phyloP scores from a whole-genome alignment of 192 early-diverging fungal species.

The Paraglomus occultum region DNA sequence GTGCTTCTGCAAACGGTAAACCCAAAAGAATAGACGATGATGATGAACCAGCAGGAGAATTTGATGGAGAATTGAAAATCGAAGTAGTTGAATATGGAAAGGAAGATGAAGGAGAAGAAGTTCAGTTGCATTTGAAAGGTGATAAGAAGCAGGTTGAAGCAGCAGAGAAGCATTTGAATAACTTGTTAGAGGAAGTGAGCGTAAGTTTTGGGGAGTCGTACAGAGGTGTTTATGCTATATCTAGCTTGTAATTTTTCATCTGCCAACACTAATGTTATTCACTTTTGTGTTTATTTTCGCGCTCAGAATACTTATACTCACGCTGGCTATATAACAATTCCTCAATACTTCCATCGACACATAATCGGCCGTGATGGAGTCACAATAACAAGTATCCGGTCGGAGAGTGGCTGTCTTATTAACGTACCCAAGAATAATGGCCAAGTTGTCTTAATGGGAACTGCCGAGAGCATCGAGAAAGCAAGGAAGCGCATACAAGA shows the following conservation, averaged over 20 bases:
- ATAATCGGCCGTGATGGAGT: constrained; percentile 75
- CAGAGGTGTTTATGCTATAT: background rate
- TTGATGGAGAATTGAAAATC: constrained; percentile 32
- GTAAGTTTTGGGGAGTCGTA: constrained; percentile 23
- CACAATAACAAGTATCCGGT: constrained; percentile 69
- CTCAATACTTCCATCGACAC: constrained; percentile 55
- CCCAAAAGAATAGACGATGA: constrained; percentile 48
- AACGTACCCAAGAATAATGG: constrained; percentile 51
- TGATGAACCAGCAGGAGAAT: constrained; percentile 28
- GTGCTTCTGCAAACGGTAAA: constrained; percentile 22
- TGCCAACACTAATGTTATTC: background rate
- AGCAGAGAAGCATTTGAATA: constrained; percentile 36
- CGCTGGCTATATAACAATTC: constrained; percentile 46
- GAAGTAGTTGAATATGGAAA: constrained; percentile 34
- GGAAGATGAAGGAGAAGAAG: constrained; percentile 29
- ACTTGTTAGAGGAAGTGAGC: constrained; percentile 26
- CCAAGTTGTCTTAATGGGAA: constrained; percentile 47
- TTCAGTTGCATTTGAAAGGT: constrained; percentile 55
- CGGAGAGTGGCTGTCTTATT: constrained; percentile 60
- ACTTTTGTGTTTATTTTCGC: background rate
- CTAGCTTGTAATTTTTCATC: background rate
- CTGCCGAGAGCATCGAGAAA: constrained; percentile 41
- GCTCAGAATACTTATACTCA: constrained; percentile 30
- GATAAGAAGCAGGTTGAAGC: constrained; percentile 47
- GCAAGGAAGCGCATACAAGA: constrained; percentile 51